Evolutionary conservation across 768 basidiomycete species (phyloP).

Genomic region (Tricholomella constricta): DNA sequence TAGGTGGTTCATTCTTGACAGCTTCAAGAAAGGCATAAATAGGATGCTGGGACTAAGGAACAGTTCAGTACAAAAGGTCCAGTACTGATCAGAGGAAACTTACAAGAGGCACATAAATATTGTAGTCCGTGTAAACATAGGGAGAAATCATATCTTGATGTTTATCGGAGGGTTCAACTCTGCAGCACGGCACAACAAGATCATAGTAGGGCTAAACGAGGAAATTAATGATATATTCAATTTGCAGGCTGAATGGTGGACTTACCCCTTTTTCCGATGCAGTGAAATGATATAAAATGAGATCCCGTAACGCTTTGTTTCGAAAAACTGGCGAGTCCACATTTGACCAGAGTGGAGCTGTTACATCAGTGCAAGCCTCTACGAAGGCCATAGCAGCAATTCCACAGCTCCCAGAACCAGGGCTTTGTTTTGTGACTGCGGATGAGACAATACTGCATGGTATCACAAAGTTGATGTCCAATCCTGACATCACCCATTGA

Average conservation of each 20-base stretch:
- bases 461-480: not conserved
- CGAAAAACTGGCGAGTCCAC: slow-evolving; percentile 10
- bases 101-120: slow-evolving; percentile 11
- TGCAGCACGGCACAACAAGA: not conserved
- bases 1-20: slow-evolving; percentile 4
- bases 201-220: not conserved
- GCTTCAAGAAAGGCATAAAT: slow-evolving; percentile 5
- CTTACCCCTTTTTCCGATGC: not conserved
- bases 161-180: not conserved
- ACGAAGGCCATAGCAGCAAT: slow-evolving; percentile 20
- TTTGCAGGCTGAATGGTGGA: too few relatives aligned
- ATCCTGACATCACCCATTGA: slow-evolving; percentile 15
- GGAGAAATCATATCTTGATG: not conserved
- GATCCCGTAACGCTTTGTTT: slow-evolving; percentile 9
- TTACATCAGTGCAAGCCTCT: slow-evolving; percentile 4
- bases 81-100: not conserved
- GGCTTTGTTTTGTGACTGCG: slow-evolving; percentile 12
- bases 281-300: slow-evolving; percentile 7
- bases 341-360: slow-evolving; percentile 10
- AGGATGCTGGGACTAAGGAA: slow-evolving; percentile 6
- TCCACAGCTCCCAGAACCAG: slow-evolving; percentile 21
- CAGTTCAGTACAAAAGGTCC: not conserved
- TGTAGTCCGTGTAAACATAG: slow-evolving; percentile 16
- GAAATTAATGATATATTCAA: not conserved
- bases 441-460: not conserved